A percentile compares a stretch with the other conserved stretches of the same genome.
Conservation (phyloP, 2,329 filamentous ascomycete species). For the Calonectria hawksworthii region DNA sequence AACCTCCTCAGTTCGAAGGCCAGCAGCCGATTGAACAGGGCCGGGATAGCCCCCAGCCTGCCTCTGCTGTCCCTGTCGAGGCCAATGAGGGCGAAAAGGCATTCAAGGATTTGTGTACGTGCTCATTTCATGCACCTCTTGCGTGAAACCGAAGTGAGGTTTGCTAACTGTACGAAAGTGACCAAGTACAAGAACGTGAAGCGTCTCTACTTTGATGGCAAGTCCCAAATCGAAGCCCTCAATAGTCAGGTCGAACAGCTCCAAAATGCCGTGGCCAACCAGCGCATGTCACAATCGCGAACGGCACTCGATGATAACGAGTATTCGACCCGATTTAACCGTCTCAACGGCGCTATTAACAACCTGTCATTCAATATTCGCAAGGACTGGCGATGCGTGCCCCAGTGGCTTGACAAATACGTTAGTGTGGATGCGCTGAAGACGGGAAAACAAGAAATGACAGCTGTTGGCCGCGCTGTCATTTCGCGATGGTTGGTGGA, state of each 20-base stretch:
- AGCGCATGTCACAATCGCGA: conserved; percentile 92
- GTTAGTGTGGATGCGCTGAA: conserved; percentile 89
- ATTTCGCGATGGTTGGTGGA: conserved; percentile 93
- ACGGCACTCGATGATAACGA: conserved; percentile 96
- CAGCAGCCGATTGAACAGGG: conserved; percentile 59
- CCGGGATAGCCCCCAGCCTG: conserved; percentile 70
- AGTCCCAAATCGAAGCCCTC: conserved; percentile 90
- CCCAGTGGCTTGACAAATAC: conserved; percentile 82
- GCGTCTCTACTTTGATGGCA: conserved; percentile 96
- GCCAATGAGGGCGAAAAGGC: conserved; percentile 65
- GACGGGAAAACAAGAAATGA: conserved; percentile 98
- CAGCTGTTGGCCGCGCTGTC: conserved; percentile 88
- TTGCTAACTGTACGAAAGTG: conserved; percentile 66
- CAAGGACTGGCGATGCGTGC: conserved; percentile 90
- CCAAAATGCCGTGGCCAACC: conserved; percentile 97
- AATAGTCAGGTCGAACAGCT: conserved; percentile 91
- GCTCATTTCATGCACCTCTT: not conserved
- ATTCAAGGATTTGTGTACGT: conserved; percentile 70
- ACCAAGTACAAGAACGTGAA: conserved; percentile 99
- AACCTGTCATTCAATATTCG: conserved; percentile 96
- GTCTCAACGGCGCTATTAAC: conserved; percentile 93
- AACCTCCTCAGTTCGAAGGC: conserved; percentile 61
- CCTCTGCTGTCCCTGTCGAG: conserved; percentile 51
- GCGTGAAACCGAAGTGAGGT: not conserved
- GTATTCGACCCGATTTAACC: conserved; percentile 89